Percentiles rank a stretch among this genome's conserved stretches.
These are phyloP conservation scores for Beauveria varroae DNA, from an alignment of 2,329 filamentous ascomycete species.

Conservation along the genomic window DNA sequence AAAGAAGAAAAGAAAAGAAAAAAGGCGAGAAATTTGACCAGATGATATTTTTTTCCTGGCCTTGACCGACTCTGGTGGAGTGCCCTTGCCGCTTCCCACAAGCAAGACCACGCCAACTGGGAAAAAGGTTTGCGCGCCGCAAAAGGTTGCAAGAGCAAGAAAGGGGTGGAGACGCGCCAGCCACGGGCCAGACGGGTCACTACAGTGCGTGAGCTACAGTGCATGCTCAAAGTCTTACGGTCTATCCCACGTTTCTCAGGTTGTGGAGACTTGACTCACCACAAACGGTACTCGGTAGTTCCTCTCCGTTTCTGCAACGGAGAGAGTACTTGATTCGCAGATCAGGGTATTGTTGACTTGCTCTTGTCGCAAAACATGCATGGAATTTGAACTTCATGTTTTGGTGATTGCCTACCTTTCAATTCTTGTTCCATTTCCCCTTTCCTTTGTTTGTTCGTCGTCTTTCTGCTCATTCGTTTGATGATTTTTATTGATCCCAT, in stretches of 20 bases:
- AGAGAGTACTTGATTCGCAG: not conserved
- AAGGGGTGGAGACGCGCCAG: conserved; percentile 13
- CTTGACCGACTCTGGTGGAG: conserved; percentile 17
- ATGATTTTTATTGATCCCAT: not conserved
- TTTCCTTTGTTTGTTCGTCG: not conserved
- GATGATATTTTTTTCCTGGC: conserved; percentile 26
- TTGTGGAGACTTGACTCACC: not conserved
- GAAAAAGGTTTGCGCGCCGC: conserved; percentile 2
- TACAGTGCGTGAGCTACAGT: not conserved
- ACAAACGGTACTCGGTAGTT: not conserved
- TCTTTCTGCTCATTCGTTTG: not conserved
- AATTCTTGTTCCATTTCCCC: no score
- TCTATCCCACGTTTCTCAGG: not conserved
- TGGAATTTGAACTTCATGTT: no score
- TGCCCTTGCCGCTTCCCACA: conserved; percentile 12
- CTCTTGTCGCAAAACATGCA: no score
- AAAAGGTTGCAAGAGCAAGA: not conserved
- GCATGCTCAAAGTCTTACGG: not conserved
- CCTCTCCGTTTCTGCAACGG: not conserved
- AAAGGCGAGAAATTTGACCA: conserved; percentile 29
- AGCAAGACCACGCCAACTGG: conserved; percentile 2
- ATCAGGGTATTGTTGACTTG: not conserved
- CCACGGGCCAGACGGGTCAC: not conserved
- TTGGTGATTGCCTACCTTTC: no score
- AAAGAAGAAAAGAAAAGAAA: conserved; percentile 30